Conservation (phyloP, 179 eudicot species). For the Drosera spatulata region DNA sequence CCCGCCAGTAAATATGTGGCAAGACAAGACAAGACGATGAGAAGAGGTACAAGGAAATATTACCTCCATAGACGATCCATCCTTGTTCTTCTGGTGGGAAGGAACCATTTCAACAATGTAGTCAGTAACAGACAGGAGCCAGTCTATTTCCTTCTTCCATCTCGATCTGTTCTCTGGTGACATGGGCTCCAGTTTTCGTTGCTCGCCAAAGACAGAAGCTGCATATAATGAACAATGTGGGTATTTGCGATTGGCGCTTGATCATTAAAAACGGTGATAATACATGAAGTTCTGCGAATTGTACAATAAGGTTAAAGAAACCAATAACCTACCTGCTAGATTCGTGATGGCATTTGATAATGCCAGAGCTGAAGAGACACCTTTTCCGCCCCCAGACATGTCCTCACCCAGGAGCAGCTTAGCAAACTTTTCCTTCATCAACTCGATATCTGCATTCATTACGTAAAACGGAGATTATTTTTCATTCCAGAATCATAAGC, state of each 20-base stretch:
- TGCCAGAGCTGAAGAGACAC: conserved; percentile 12
- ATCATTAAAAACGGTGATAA: no score
- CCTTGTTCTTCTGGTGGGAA: conserved; percentile 47
- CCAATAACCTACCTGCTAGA: conserved; percentile 3
- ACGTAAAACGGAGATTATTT: background rate
- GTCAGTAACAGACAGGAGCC: conserved; percentile 73
- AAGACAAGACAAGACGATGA: background rate
- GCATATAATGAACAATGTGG: background rate
- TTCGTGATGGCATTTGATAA: conserved; percentile 15
- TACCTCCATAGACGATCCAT: conserved; percentile 74
- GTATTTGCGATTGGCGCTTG: no score
- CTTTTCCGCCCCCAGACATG: conserved; percentile 16
- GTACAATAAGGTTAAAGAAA: background rate
- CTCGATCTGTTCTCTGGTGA: conserved; percentile 43
- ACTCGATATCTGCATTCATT: conserved; percentile 4
- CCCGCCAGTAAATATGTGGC: background rate
- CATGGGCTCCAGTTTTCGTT: conserved; percentile 69
- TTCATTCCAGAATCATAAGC: background rate
- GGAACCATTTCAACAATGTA: conserved; percentile 68
- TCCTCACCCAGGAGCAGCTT: conserved; percentile 11
- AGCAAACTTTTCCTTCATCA: conserved; percentile 13
- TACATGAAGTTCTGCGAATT: background rate
- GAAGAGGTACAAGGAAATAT: background rate
- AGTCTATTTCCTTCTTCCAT: conserved; percentile 73
- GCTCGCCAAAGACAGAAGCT: conserved; percentile 85